Conservation (phyloP, 768 basidiomycete species). For the Panaeolus papilionaceus region DNA sequence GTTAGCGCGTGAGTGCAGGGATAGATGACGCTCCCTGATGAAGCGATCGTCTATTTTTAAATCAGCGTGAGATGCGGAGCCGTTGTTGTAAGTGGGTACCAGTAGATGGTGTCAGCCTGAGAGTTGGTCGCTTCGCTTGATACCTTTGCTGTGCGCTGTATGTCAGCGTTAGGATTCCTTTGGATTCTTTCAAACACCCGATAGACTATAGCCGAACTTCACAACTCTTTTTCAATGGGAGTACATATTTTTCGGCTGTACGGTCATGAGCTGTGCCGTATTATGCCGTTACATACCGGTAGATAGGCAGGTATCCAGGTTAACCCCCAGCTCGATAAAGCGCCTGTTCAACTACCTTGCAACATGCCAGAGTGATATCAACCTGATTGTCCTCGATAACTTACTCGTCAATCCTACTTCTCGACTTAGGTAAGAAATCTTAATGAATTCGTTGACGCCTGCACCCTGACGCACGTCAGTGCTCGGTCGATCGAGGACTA, state of each 20-base stretch:
- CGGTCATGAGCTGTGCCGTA: neutral
- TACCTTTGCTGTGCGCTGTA: neutral
- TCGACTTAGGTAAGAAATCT: slow-evolving; percentile 4
- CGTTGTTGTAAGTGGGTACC: slow-evolving; percentile 8
- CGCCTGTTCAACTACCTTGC: neutral
- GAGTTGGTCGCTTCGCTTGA: slow-evolving; percentile 4
- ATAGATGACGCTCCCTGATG: neutral
- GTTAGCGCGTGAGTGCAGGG: neutral
- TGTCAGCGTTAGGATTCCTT: neutral
- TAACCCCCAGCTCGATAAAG: neutral
- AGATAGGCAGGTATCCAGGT: neutral
- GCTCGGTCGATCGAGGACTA: neutral
- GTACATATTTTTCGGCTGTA: slow-evolving; percentile 2
- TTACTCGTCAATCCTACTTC: neutral
- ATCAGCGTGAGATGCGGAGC: slow-evolving; percentile 8
- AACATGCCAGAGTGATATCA: neutral
- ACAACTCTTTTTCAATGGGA: neutral
- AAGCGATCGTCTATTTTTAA: slow-evolving; percentile 6
- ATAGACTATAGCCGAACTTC: neutral
- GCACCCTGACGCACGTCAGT: neutral
- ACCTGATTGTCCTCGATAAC: neutral
- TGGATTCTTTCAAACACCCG: neutral
- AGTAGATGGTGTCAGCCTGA: slow-evolving; percentile 6
- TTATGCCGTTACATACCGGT: neutral
- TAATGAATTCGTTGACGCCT: neutral